Evolutionary conservation across 495 filamentous ascomycete species (phyloP).

Genomic region (Pseudevernia furfuracea): DNA sequence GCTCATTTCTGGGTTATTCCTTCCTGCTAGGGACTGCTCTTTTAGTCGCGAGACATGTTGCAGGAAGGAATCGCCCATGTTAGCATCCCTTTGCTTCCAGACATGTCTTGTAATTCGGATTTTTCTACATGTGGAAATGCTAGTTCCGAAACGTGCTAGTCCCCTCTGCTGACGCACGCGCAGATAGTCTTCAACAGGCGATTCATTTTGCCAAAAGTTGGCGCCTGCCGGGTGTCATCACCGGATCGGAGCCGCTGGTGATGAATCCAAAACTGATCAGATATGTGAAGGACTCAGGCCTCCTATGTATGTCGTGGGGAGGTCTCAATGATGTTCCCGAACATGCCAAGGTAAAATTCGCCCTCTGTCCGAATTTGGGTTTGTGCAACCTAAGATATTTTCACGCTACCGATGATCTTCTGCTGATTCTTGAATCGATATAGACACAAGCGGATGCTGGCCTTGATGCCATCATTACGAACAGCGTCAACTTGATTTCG

Average conservation of each 20-base stretch:
- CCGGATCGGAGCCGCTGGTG: conserved; percentile 30
- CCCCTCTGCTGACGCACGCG: conserved; percentile 29
- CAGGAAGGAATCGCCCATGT: too few relatives aligned
- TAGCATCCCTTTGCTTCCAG: too few relatives aligned
- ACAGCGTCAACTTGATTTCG: conserved; percentile 25
- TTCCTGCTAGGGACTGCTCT: too few relatives aligned
- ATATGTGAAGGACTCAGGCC: neutral
- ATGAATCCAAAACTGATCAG: neutral
- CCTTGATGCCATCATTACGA: conserved; percentile 26
- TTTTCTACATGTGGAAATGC: too few relatives aligned
- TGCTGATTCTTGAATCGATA: neutral
- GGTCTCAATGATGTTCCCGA: neutral
- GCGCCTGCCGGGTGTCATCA: conserved; percentile 33
- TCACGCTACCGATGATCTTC: neutral
- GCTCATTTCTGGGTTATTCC: too few relatives aligned
- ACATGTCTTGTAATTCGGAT: too few relatives aligned
- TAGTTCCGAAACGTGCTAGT: too few relatives aligned
- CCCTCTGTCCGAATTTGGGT: neutral
- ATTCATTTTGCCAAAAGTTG: conserved; percentile 35
- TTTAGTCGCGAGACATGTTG: too few relatives aligned
- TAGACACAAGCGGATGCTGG: conserved; percentile 26
- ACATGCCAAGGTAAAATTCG: neutral
- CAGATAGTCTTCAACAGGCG: conserved; percentile 33
- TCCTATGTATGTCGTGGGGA: neutral
- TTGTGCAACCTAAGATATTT: neutral